Evolutionary conservation across 1,139 yeast species (phyloP).

Genomic region (Yamadazyma dendronema): DNA sequence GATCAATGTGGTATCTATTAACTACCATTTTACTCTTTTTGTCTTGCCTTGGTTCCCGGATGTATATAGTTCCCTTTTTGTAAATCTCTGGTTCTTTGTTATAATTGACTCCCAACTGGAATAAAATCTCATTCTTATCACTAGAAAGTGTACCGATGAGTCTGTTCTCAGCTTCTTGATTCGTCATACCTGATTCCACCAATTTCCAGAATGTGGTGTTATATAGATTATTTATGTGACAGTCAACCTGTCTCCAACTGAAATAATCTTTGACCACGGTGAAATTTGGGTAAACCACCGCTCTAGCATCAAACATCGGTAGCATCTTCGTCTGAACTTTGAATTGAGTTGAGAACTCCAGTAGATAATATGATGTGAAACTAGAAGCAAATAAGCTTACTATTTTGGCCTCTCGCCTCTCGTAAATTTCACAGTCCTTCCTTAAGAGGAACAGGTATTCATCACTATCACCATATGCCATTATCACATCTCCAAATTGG

Average conservation of each 20-base stretch:
- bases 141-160: slow-evolving; percentile 72
- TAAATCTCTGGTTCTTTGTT: slow-evolving; percentile 86
- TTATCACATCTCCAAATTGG: slow-evolving; percentile 63
- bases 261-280: slow-evolving; percentile 72
- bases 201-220: slow-evolving; percentile 92
- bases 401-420: slow-evolving; percentile 76
- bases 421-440: slow-evolving; percentile 63
- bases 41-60: slow-evolving; percentile 43
- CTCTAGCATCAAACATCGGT: slow-evolving; percentile 91
- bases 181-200: slow-evolving; percentile 67
- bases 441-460: slow-evolving; percentile 83
- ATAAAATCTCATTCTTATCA: slow-evolving; percentile 87
- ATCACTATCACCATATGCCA: slow-evolving; percentile 95
- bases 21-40: slow-evolving; percentile 49
- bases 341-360: slow-evolving; percentile 62
- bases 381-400: slow-evolving; percentile 79
- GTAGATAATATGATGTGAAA: slow-evolving; percentile 73
- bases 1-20: slow-evolving; percentile 49
- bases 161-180: slow-evolving; percentile 74
- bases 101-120: slow-evolving; percentile 81
- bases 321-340: slow-evolving; percentile 43
- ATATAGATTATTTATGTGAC: slow-evolving; percentile 91
- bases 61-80: slow-evolving; percentile 79
- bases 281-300: slow-evolving; percentile 76
- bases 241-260: slow-evolving; percentile 95